Base-by-base conservation (phyloP, 306 rosid genomes). In the Pterocarpus santalinus region DNA sequence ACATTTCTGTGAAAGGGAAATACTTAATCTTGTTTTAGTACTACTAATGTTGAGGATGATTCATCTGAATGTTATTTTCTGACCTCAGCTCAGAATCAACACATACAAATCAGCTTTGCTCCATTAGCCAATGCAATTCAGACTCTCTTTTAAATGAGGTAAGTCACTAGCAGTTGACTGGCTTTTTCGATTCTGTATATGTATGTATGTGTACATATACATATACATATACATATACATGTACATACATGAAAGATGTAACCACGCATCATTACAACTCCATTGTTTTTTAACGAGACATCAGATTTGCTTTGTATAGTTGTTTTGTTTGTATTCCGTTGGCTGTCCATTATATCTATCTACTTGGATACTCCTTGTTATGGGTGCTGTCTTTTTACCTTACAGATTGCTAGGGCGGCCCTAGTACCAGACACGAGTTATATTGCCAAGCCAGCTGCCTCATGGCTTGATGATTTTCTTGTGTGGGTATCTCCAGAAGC, bases 401-500 rank as follows among this genome's bases (percentile, higher is more conserved):
- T 74, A 56, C 82, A 95, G 99, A 89, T 95, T 82, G 80, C 99
- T 72, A 93, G 70, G 87, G 99, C 88, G 13, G 92, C 99, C 49
- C 87, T 89, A 84, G 86, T 55, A 76, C 97, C 99, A 53, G 96
- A 88, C 35, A 82, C 94, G 63, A 95, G 96, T 88, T 95, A 91
- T 89, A 89, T 95, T 65, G 94, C 99, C 69, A 95, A 93, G 89
- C 97, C 99, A 51, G 99, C 99, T 82, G 99, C 99, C 75, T 95
- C 99, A 10, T 95, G 99, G 99, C 99, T 95, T 65, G 99, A 95
- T 90, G 99, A 95, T 87, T 95, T 88, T 87, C 98, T 95, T 73
- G 97, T 95, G 81, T 95, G 99, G 99, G 84, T 93, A 75, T 95
- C 99, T 81, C 99, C 99, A 64, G 98, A 95, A 87, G 99, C 99